Conservation (phyloP, 2,329 filamentous ascomycete genomes). For the Zymoseptoria pseudotritici region DNA sequence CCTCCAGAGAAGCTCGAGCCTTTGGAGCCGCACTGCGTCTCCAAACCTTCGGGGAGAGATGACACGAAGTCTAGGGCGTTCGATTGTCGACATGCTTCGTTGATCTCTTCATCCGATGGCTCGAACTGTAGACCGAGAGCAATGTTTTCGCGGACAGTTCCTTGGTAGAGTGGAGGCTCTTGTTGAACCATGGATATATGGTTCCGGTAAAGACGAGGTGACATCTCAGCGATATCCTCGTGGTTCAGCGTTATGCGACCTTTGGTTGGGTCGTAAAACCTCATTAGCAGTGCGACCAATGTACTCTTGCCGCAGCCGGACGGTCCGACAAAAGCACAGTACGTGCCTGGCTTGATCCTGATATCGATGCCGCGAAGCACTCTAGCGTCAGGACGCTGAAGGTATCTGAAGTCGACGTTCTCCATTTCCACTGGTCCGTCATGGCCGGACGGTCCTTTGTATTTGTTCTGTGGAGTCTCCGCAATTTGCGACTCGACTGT, state of each 20-base stretch:
- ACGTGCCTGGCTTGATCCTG: conserved; percentile 32
- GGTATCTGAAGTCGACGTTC: conserved; percentile 26
- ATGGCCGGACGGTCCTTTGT: conserved; percentile 21
- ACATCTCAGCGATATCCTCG: conserved; percentile 50
- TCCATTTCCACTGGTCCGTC: conserved; percentile 18
- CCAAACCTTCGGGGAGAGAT: conserved; percentile 45
- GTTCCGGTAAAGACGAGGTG: conserved; percentile 56
- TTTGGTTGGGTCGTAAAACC: conserved; percentile 38
- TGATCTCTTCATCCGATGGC: conserved; percentile 35
- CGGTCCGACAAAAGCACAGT: conserved; percentile 41
- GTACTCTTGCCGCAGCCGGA: conserved; percentile 44
- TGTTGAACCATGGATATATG: conserved; percentile 65
- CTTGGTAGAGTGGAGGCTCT: conserved; percentile 65
- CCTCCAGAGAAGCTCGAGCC: conserved; percentile 46
- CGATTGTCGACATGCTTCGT: conserved; percentile 43
- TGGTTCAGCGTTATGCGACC: conserved; percentile 46
- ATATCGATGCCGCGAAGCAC: conserved; percentile 24
- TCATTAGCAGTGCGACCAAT: conserved; percentile 39
- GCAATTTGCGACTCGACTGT: conserved; percentile 31
- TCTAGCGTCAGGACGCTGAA: conserved; percentile 18
- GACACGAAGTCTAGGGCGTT: conserved; percentile 48
- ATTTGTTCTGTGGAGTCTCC: conserved; percentile 30
- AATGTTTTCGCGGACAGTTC: conserved; percentile 56
- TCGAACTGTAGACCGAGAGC: conserved; percentile 37
- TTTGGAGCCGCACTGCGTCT: conserved; percentile 44